A percentile compares a stretch with the other conserved stretches of the same genome.
Conservation (phyloP, 495 filamentous ascomycete genomes). For the Podospora appendiculata region DNA sequence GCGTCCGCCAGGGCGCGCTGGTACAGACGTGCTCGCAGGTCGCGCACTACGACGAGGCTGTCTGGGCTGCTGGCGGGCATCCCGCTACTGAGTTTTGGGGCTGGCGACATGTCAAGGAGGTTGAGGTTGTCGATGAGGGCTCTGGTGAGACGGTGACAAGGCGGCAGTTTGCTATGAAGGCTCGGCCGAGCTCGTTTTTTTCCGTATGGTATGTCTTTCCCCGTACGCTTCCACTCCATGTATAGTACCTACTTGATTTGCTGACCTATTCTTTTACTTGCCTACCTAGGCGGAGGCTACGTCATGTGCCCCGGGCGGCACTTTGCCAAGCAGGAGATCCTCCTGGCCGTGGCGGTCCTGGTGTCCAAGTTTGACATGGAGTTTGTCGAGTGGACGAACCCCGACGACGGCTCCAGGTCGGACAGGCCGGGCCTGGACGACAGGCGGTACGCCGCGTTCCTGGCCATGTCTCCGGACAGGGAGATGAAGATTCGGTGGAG, state of each 20-base stretch:
- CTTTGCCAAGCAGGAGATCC: constrained; percentile 30
- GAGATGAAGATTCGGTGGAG: constrained; percentile 22
- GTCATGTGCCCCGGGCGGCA: constrained; percentile 34
- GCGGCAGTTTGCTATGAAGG: background rate
- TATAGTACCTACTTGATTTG: too few relatives aligned
- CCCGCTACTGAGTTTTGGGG: constrained; percentile 29
- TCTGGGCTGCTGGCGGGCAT: constrained; percentile 21
- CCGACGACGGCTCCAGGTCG: constrained; percentile 11
- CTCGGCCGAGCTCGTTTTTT: constrained; percentile 3
- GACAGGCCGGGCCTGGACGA: constrained; percentile 13
- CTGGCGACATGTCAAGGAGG: constrained; percentile 13
- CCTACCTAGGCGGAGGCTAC: background rate
- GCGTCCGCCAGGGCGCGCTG: constrained; percentile 8
- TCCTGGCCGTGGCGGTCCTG: constrained; percentile 39
- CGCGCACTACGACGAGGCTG: constrained; percentile 14
- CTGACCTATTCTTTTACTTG: too few relatives aligned
- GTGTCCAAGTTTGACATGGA: constrained; percentile 46
- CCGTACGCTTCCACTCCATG: too few relatives aligned
- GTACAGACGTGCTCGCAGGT: constrained; percentile 1
- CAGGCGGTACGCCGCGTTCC: constrained; percentile 4
- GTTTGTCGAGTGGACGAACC: constrained; percentile 19
- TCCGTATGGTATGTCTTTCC: background rate
- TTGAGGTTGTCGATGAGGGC: background rate
- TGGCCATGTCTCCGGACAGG: constrained; percentile 14
- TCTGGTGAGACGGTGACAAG: background rate